These are phyloP conservation scores for Pseudohyphozyma bogoriensis DNA, from an alignment of 768 basidiomycete genomes.

Conservation along the genomic window DNA sequence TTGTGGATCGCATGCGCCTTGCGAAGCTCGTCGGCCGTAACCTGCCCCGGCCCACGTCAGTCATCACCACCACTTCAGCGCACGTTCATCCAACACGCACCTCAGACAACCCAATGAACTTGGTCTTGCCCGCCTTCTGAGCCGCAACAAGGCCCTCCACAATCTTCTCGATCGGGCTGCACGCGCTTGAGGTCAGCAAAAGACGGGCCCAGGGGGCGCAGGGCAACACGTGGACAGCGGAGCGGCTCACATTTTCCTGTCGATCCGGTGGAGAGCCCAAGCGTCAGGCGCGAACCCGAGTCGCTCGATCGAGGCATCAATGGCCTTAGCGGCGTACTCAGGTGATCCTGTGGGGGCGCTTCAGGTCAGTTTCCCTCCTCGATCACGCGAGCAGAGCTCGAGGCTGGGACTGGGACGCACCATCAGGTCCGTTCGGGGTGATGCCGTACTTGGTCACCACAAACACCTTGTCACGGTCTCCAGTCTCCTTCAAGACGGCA, in stretches of 20 bases:
- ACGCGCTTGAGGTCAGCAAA: too few relatives aligned
- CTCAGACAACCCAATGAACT: constrained; percentile 48
- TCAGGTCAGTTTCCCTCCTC: too few relatives aligned
- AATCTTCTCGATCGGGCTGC: constrained; percentile 19
- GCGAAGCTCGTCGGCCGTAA: constrained; percentile 42
- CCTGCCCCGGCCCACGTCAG: neutral
- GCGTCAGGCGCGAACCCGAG: neutral
- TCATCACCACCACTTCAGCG: neutral
- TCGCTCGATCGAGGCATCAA: neutral
- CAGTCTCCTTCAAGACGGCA: neutral
- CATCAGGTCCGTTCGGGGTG: neutral
- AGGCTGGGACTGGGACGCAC: neutral
- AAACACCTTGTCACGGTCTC: neutral
- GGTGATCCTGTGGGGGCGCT: neutral
- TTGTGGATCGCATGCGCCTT: constrained; percentile 43
- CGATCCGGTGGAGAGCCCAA: neutral
- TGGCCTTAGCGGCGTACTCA: neutral
- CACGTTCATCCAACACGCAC: neutral
- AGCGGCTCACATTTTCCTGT: neutral
- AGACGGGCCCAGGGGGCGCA: too few relatives aligned
- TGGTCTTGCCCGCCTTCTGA: constrained; percentile 50
- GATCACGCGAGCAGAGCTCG: neutral
- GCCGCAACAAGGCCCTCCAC: constrained; percentile 43
- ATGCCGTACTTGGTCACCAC: neutral
- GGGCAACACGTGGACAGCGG: neutral